Evolutionary conservation across 352 stramenopile genomes (phyloP).

Genomic region (Phytophthora rubi): DNA sequence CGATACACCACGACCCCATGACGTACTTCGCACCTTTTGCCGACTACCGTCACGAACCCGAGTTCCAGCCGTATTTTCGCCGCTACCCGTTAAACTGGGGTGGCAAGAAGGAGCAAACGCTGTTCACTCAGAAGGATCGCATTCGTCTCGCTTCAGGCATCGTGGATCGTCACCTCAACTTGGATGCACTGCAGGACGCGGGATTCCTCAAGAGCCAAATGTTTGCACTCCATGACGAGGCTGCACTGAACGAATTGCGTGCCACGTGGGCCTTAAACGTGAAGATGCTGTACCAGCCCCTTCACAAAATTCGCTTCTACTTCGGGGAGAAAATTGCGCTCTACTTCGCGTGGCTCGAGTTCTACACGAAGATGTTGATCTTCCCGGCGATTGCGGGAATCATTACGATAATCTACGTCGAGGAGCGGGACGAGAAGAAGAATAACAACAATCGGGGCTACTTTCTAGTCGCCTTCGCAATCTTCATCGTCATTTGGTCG

Average conservation of each 20-base stretch:
- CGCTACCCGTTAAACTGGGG: slow-evolving; percentile 72
- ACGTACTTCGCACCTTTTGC: slow-evolving; percentile 78
- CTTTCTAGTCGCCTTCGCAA: slow-evolving; percentile 71
- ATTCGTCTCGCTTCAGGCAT: slow-evolving; percentile 71
- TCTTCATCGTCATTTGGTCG: slow-evolving; percentile 89
- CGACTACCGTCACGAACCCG: slow-evolving; percentile 65
- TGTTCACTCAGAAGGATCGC: slow-evolving; percentile 80
- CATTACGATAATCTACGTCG: slow-evolving; percentile 66
- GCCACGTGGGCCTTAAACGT: slow-evolving; percentile 67
- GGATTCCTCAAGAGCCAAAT: slow-evolving; percentile 62
- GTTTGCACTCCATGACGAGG: slow-evolving; percentile 88
- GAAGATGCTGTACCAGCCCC: slow-evolving; percentile 72
- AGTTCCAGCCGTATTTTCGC: slow-evolving; percentile 78
- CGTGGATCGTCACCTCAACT: slow-evolving; percentile 69
- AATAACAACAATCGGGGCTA: slow-evolving; percentile 55
- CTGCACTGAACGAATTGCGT: slow-evolving; percentile 64
- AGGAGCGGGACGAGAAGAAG: slow-evolving; percentile 36
- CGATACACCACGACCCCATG: slow-evolving; percentile 65
- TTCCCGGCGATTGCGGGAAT: slow-evolving; percentile 78
- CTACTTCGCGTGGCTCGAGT: slow-evolving; percentile 92
- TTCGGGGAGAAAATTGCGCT: slow-evolving; percentile 90
- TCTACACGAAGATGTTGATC: slow-evolving; percentile 91
- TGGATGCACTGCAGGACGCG: slow-evolving; percentile 57
- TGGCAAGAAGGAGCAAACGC: slow-evolving; percentile 59
- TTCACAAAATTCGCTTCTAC: slow-evolving; percentile 88